These are phyloP conservation scores for Stentor roeselii DNA, from an alignment of 73 alveolate genomes.

Conservation along the genomic window DNA sequence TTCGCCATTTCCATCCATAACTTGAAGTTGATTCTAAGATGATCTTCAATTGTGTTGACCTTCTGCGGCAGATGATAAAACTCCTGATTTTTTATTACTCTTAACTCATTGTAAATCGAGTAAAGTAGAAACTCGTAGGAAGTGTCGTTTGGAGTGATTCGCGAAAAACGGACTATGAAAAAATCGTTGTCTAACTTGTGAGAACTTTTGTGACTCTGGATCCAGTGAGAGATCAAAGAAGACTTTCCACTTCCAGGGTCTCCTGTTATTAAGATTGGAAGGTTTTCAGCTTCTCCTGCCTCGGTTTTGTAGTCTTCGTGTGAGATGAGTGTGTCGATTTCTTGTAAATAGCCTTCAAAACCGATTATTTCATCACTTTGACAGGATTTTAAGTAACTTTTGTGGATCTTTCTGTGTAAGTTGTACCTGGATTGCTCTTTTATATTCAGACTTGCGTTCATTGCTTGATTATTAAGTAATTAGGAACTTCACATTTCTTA, in stretches of 20 bases:
- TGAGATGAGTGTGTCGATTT: not conserved
- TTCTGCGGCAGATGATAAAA: constrained; percentile 37
- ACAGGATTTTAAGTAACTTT: not conserved
- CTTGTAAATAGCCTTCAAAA: constrained; percentile 13
- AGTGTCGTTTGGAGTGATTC: constrained; percentile 37
- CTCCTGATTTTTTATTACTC: constrained; percentile 26
- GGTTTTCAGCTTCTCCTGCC: not conserved
- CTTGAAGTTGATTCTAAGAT: constrained; percentile 45
- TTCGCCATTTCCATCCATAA: constrained; percentile 56
- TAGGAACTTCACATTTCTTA: too few species aligned
- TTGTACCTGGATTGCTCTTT: not conserved
- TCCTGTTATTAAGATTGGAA: constrained; percentile 46
- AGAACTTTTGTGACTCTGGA: constrained; percentile 24
- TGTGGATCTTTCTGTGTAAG: not conserved
- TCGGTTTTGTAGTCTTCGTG: not conserved
- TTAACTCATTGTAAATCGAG: constrained; percentile 32
- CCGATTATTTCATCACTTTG: not conserved
- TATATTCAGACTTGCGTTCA: not conserved
- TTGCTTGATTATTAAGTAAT: too few species aligned
- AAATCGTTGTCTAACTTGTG: constrained; percentile 9
- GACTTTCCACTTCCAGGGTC: constrained; percentile 51
- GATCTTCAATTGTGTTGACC: constrained; percentile 53
- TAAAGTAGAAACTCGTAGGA: constrained; percentile 38
- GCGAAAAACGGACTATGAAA: constrained; percentile 39
- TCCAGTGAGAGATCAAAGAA: constrained; percentile 35